Base-by-base conservation (phyloP, 2,329 filamentous ascomycete genomes). In the Alternaria hordeiaustralica region DNA sequence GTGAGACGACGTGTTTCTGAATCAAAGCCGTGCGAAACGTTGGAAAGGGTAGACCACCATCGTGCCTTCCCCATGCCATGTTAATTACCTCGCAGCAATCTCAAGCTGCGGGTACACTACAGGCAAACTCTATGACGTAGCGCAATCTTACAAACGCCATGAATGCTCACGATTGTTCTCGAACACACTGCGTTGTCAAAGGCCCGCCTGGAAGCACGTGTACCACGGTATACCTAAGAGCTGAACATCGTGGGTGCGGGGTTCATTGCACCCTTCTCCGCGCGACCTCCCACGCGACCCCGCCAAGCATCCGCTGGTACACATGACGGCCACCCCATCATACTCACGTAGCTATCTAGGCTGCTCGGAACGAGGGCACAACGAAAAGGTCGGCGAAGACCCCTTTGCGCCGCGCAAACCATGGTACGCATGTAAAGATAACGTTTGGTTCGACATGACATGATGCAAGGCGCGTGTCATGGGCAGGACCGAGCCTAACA, bases 381-480 rank as follows among this genome's bases (percentile, higher is more conserved):
- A 53, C 6, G 13, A 8, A 10, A 23, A 53, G 36, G 45, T 50
- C 26, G 61, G 28, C 57, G 45, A 63, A 55, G 51, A 56, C 61
- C 49, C 49, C 20, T 33, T 53, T 53, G 21, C 20, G 20, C 33
- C 28, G 18, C n/a, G 30, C 18, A 23, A 63, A 60, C 61, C 61
- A 63, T 63, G 51, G 61, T 60, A 60, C 56, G 54, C 41, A 53
- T 18, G 55, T 54, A 21, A 45, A 50, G 50, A 63, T 53, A 53
- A 53, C 41, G 60, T 51, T 58, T 60, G 57, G 51, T 45, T 63
- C 25, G 54, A 56, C 54, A 36, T 62, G 55, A 54, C 60, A 59
- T 54, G 60, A 58, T 62, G 60, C 60, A 62, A 58, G 55, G 33
- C 49, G 58, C 55, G 59, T 60, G 61, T 51, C 61, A 58, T 51